Evolutionary conservation across 1,284 basidiomycete genomes (phyloP).

Genomic region (Ustilago tritici): DNA sequence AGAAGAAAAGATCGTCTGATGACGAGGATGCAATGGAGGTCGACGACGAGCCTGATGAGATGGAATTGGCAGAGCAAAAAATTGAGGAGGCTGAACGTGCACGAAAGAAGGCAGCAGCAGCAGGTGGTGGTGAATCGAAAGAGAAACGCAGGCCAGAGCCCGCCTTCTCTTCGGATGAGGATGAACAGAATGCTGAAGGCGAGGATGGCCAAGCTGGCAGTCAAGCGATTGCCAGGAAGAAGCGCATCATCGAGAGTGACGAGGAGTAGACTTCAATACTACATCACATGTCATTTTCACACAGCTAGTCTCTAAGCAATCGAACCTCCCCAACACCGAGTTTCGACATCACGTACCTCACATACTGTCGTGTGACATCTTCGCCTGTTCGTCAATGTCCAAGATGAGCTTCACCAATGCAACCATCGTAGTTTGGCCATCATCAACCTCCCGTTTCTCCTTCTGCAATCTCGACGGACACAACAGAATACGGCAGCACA

Average conservation of each 20-base stretch:
- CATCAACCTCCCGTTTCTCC: not conserved
- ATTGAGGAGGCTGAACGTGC: slow-evolving; percentile 51
- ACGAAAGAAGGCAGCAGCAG: slow-evolving; percentile 35
- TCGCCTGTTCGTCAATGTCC: not conserved
- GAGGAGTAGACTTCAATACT: slow-evolving; percentile 31
- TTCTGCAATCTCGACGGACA: not conserved
- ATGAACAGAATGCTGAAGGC: slow-evolving; percentile 41
- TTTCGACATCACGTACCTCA: not conserved
- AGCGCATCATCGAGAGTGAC: slow-evolving; percentile 55
- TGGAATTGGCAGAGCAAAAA: slow-evolving; percentile 58
- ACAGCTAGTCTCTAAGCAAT: not conserved
- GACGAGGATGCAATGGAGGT: slow-evolving; percentile 61
- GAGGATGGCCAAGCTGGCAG: slow-evolving; percentile 25
- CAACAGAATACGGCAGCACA: not conserved
- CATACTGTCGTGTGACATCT: slow-evolving; percentile 5
- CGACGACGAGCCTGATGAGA: slow-evolving; percentile 63
- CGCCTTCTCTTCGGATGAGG: slow-evolving; percentile 46
- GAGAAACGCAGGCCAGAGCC: slow-evolving; percentile 43
- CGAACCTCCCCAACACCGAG: not conserved
- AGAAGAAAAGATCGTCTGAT: slow-evolving; percentile 39
- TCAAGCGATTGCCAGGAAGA: slow-evolving; percentile 45
- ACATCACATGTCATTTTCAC: not conserved
- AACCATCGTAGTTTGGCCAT: not conserved
- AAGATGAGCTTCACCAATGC: not conserved
- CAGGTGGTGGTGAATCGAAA: not conserved